Evolutionary conservation across 2,329 filamentous ascomycete species (phyloP).

Genomic region (Clarireedia hainanense): DNA sequence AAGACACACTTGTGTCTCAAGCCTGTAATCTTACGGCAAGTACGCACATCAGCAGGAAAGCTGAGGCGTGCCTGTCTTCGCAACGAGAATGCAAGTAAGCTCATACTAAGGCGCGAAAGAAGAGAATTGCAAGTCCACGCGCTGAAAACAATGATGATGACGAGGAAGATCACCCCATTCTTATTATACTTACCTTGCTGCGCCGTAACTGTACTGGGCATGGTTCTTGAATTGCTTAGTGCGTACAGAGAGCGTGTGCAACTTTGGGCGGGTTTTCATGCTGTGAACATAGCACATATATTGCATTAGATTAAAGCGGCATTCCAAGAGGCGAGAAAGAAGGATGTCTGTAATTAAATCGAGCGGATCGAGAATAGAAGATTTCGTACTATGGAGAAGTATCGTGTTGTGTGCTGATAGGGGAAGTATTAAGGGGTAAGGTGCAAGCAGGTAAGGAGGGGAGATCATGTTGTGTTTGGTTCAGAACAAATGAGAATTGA

Average conservation of each 20-base stretch:
- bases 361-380: slow-evolving; percentile 8
- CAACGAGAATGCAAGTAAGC: neutral
- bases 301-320: neutral
- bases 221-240: neutral
- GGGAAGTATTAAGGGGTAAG: neutral
- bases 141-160: neutral
- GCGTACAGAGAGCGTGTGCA: neutral
- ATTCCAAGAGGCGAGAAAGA: neutral
- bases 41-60: neutral
- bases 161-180: neutral
- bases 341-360: slow-evolving; percentile 3
- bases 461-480: neutral
- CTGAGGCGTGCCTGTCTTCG: neutral
- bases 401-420: neutral
- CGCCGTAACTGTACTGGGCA: too few species aligned
- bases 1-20: too few species aligned
- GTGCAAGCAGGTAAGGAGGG: neutral
- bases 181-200: too few species aligned
- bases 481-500: neutral
- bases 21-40: too few species aligned
- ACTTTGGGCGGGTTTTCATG: neutral
- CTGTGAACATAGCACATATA: neutral
- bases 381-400: slow-evolving; percentile 2
- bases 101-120: neutral
- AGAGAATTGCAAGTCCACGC: neutral